Percentiles rank a stretch among this genome's conserved stretches.
phyloP scores from a whole-genome alignment of 2,329 filamentous ascomycete species.

The Trichoderma cornu-damae region DNA sequence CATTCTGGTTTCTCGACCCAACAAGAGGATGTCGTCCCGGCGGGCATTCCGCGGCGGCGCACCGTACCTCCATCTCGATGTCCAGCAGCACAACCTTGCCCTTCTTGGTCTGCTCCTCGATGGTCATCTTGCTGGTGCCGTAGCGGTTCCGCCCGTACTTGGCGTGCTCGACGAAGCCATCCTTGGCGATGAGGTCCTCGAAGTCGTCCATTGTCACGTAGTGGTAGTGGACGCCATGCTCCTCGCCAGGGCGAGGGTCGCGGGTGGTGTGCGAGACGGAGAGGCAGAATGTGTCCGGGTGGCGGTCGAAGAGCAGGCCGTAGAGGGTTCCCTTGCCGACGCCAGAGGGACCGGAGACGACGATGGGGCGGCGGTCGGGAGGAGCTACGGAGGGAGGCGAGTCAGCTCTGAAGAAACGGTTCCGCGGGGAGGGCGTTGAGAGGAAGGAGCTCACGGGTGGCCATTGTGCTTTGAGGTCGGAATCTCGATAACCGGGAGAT shows the following conservation, averaged over 20 bases:
- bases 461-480: slow-evolving; percentile 22
- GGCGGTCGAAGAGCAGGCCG: slow-evolving; percentile 58
- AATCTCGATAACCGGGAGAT: background rate
- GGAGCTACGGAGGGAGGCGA: slow-evolving; percentile 26
- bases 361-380: slow-evolving; percentile 56
- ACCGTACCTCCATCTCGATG: slow-evolving; percentile 85
- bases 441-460: slow-evolving; percentile 20
- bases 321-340: slow-evolving; percentile 77
- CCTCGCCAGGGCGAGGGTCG: slow-evolving; percentile 66
- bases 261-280: slow-evolving; percentile 76
- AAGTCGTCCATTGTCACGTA: slow-evolving; percentile 66
- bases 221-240: slow-evolving; percentile 75
- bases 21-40: background rate
- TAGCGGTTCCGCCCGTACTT: slow-evolving; percentile 82
- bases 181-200: slow-evolving; percentile 57
- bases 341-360: slow-evolving; percentile 73
- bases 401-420: background rate
- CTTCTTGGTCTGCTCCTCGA: slow-evolving; percentile 66
- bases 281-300: slow-evolving; percentile 49
- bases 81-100: slow-evolving; percentile 77
- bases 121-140: slow-evolving; percentile 75
- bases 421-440: background rate
- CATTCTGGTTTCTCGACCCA: background rate
- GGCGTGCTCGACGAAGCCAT: slow-evolving; percentile 81
- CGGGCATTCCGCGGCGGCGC: background rate